Evolutionary conservation across 2,329 filamentous ascomycete genomes (phyloP), one percentile per base, ranked within the genome.

Genomic region (Neonectria punicea): DNA sequence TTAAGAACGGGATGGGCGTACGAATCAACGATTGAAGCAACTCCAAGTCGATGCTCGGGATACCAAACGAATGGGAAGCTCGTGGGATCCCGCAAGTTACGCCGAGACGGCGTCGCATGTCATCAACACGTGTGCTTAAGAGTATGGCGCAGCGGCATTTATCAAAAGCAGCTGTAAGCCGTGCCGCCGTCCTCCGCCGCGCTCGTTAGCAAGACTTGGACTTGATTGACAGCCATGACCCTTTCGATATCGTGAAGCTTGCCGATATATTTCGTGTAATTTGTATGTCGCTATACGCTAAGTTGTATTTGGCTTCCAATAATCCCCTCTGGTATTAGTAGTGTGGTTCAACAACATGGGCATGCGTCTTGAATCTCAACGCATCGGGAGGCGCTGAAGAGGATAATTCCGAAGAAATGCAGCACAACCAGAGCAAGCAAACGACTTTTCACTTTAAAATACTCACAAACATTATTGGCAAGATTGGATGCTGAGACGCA

Each of bases 1-100:
- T 49, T 5, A 20, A 44, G 16, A 39, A 28, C 0, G 39, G 39
- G 25, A 6, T 11, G 13, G 64, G 53, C 20, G 30, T 53, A 3
- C 53, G 58, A 39, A 44, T 9, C 22, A 60, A 66, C 25, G 47
- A 20, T 16, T 66, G 28, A 14, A 8, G 6, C 13, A 1, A 20
- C 2, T 20, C 46, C 1, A 3, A 6, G 5, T 5, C 30, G 0
- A 5, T 57, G 53, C 1, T 61, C 47, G 14, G 25, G 25, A 47
- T 9, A 11, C 30, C 6, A 30, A 39, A 16, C 5, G 5, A 36
- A 5, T 13, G 34, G 5, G 34, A 36, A 36, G 34, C 13, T 39
- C 36, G 32, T 16, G 4, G 5, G 4, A 50, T 8, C 16, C 47
- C 47, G 16, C 16, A 3, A 30, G 30, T 13, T 50, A 14, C 11